phyloP scores from a whole-genome alignment of 225 moss, liverwort and hornwort genomes.

The Physcomitrellopsis africana region DNA sequence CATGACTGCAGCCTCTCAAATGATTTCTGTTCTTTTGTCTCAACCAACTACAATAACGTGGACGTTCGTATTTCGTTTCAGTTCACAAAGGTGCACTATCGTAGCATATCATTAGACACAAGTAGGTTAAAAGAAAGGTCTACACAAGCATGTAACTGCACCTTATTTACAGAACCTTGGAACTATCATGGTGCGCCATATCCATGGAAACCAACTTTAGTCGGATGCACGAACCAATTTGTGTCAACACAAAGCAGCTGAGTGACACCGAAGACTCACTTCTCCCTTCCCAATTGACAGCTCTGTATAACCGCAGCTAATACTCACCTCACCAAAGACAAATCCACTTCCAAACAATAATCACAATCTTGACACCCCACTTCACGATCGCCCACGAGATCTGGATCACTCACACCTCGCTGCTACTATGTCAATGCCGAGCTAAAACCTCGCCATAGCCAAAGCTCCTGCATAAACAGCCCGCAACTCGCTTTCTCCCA shows the following conservation, averaged over 20 bases:
- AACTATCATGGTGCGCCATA: neutral
- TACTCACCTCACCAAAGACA: neutral
- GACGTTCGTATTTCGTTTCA: neutral
- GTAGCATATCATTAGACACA: too few species aligned
- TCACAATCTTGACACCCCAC: neutral
- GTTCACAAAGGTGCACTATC: too few species aligned
- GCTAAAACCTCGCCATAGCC: neutral
- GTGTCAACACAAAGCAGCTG: too few species aligned
- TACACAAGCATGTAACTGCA: too few species aligned
- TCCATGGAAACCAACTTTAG: neutral
- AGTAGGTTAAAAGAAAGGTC: too few species aligned
- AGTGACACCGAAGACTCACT: constrained; percentile 6
- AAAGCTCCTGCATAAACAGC: too few species aligned
- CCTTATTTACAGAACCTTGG: too few species aligned
- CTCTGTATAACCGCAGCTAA: constrained; percentile 1
- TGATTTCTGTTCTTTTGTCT: neutral
- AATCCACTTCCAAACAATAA: constrained; percentile 9
- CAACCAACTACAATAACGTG: too few species aligned
- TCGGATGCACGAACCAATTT: neutral
- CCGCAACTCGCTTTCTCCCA: too few species aligned
- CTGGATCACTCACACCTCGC: neutral
- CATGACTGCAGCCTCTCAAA: neutral
- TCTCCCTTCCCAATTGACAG: constrained; percentile 8
- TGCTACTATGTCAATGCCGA: neutral
- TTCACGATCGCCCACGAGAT: neutral